Evolutionary conservation across 257 asterid genomes (phyloP), one percentile per base, ranked within the genome.

Genomic region (Scutellaria baicalensis): DNA sequence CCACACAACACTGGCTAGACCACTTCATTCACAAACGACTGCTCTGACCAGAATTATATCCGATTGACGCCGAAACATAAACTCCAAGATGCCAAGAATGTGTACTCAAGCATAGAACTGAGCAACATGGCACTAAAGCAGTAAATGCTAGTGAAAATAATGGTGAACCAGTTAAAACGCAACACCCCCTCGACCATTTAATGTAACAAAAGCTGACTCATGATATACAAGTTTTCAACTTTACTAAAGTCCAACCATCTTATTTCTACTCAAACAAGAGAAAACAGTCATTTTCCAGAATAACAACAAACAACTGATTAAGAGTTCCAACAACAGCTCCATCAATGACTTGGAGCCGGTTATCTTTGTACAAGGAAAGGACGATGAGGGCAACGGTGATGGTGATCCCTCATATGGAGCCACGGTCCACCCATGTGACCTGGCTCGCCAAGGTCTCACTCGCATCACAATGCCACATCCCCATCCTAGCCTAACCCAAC

Each of bases 391-490:
- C 66, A 38, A 60, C 12, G 63, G 45, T 16, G 64, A 61, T n/a
- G 43, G 70, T 59, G 67, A 66, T 63, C 51, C 50, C 14, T 58
- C 64, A 36, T 49, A 47, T 23, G 35, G 66, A 57, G 52, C 18
- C 76, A 40, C 75, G 75, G 77, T 45, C 75, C 80, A 74, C 67
- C 50, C 84, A 73, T 63, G 80, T 76, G 84, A 76, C 72, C 16
- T 64, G 8, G 31, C 55, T 40, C 54, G 39, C 66, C 14, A 13
- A 38, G 23, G 5, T 6, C 38, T 16, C 18, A 27, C 33, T 27
- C 3, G 6, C 13, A 51, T 9, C 43, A 39, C 35, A 68, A 43
- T 16, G 39, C 74, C 69, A 65, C 66, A 36, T 16, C 65, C 74
- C 17, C 16, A 17, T 38, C 61, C 60, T 47, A 71, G 49, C 18